Evolutionary conservation across 2,329 filamentous ascomycete species (phyloP), one percentile per base, ranked within the genome.

Genomic region (Aureobasidium sp.): DNA sequence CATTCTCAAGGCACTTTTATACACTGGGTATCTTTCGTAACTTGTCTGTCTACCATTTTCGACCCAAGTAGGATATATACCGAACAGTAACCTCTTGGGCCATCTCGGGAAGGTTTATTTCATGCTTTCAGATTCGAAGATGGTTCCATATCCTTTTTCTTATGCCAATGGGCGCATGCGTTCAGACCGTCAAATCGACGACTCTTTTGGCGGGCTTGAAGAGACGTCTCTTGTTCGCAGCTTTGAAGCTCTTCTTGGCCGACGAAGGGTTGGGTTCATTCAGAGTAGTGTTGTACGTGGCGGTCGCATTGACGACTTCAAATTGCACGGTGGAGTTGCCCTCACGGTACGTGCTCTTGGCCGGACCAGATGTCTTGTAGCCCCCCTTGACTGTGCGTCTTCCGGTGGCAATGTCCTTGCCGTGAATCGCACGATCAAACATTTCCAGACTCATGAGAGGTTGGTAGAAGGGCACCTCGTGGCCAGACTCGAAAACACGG

Each of bases 381-480:
- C 64, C 62, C 0, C 70, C 64, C 41, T 68, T 67, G 34, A 66
- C 58, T 47, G 68, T 67, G 15, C 79, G 79, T 7, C 78, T 80
- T 11, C 82, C 82, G 1, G 79, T 81, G 25, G 78, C 79, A 61
- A 86, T 74, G 61, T 84, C 80, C 22, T 73, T 69, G n/a, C 78
- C 75, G 12, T 68, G 66, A 62, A 84, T 71, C 12, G 76, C 77
- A 14, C 81, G 76, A 70, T 78, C 73, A 65, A 83, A 81, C 63
- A 82, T 73, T 64, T 78, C 76, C 14, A 82, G 70, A 8, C 80
- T 70, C 14, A 75, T 77, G 36, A 79, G 71, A 3, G 77, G 82
- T 67, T 83, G 81, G 69, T 84, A 84, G 68, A 82, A 83, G 0
- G 81, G 81, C 1, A 80, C 78, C 67, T 79, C 76, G 60, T 81